These are phyloP conservation scores for Barnettozyma wickerhamii DNA, from an alignment of 805 yeast species.

Conservation along the genomic window DNA sequence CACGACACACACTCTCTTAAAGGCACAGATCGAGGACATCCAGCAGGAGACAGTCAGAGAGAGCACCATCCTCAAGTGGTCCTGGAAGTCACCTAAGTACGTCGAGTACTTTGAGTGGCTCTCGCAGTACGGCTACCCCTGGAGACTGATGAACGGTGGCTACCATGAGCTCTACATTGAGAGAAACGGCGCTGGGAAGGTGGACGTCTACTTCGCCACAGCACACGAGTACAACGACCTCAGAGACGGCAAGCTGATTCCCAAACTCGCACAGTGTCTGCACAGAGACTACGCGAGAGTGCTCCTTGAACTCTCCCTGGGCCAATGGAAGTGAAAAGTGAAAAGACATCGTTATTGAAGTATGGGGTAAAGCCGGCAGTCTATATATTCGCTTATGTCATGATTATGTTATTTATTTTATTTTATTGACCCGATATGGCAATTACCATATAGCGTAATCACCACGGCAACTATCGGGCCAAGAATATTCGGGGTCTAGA, in stretches of 20 bases:
- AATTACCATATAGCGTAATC: constrained; percentile 2
- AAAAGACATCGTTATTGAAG: not conserved
- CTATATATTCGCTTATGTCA: no score
- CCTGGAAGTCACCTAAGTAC: not conserved
- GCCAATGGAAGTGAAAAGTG: constrained; percentile 1
- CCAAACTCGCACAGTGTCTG: constrained; percentile 12
- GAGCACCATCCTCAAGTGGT: constrained; percentile 6
- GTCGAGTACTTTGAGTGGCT: constrained; percentile 16
- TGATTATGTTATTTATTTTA: no score
- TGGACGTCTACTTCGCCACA: constrained; percentile 18
- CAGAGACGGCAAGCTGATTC: constrained; percentile 24
- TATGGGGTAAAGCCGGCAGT: no score
- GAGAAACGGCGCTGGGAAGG: constrained; percentile 2
- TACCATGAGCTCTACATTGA: constrained; percentile 17
- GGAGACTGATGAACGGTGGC: constrained; percentile 27
- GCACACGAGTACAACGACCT: constrained; percentile 20
- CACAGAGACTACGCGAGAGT: constrained; percentile 20
- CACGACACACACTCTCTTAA: not conserved
- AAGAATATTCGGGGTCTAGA: not conserved
- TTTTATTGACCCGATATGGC: no score
- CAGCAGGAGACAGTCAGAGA: not conserved
- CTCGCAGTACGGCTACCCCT: constrained; percentile 22
- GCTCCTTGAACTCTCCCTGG: constrained; percentile 9
- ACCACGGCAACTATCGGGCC: constrained; percentile 12
- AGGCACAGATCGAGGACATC: not conserved